phyloP scores from a whole-genome alignment of 208 protist species.

The Wallacemonas collosoma region DNA sequence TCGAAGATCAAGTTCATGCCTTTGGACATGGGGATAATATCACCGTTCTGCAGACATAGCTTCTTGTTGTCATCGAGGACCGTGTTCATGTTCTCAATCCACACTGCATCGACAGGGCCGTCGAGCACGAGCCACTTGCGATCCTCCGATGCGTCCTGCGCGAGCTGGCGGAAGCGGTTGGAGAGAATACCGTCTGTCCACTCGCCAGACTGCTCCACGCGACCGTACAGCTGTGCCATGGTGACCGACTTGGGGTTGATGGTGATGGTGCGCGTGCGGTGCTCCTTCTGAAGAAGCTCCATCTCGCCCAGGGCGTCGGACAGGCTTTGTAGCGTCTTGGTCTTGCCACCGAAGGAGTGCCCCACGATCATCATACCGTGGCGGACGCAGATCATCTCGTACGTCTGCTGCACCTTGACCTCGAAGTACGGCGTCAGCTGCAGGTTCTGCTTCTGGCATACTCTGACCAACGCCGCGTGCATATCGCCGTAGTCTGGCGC shows the following conservation, averaged over 20 bases:
- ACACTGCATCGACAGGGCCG: constrained; percentile 98
- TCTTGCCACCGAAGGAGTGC: constrained; percentile 93
- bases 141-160: constrained; percentile 80
- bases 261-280: constrained; percentile 82
- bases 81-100: constrained; percentile 99
- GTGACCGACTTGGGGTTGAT: constrained; percentile 97
- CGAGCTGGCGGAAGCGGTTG: constrained; percentile 90
- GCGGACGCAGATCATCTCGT: constrained; percentile 97
- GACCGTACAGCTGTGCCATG: constrained; percentile 95
- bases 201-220: constrained; percentile 95
- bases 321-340: constrained; percentile 87
- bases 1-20: constrained; percentile 98
- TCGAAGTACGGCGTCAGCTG: constrained; percentile 93
- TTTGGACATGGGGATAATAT: constrained; percentile 97
- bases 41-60: constrained; percentile 96
- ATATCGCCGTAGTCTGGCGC: constrained; percentile 90
- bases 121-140: constrained; percentile 97
- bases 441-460: constrained; percentile 71
- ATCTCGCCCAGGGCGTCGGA: constrained; percentile 83
- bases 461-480: constrained; percentile 65
- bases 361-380: constrained; percentile 99
- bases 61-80: constrained; percentile 99
- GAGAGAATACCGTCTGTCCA: constrained; percentile 98
- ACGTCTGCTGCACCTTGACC: constrained; percentile 91
- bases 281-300: constrained; percentile 63